Evolutionary conservation across 306 rosid genomes (phyloP).

Genomic region (Rosa rugosa): DNA sequence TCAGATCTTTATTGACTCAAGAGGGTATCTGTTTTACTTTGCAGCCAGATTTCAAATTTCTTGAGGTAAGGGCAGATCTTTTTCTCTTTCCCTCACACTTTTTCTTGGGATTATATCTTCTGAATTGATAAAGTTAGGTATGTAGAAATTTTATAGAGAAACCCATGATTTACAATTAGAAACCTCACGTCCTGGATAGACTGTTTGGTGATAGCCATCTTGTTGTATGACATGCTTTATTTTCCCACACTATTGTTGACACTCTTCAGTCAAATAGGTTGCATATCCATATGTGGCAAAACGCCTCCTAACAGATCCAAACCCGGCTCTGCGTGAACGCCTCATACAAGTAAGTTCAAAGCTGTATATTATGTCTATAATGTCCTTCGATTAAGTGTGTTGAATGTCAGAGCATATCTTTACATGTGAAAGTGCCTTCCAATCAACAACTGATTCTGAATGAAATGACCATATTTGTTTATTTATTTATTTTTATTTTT

Average conservation of each 20-base stretch:
- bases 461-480: neutral
- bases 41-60: conserved; percentile 91
- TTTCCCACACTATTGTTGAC: conserved; percentile 22
- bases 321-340: conserved; percentile 96
- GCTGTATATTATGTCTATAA: conserved; percentile 1
- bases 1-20: conserved; percentile 93
- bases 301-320: conserved; percentile 91
- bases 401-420: neutral
- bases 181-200: neutral
- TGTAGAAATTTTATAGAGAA: neutral
- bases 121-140: neutral
- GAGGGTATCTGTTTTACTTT: conserved; percentile 98
- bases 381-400: neutral
- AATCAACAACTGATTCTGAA: neutral
- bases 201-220: conserved; percentile 9
- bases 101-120: conserved; percentile 14
- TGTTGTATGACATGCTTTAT: conserved; percentile 16
- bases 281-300: conserved; percentile 98
- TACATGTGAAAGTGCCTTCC: neutral
- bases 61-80: conserved; percentile 62
- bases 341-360: conserved; percentile 80
- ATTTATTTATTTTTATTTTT: neutral
- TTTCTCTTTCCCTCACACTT: conserved; percentile 3
- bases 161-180: conserved; percentile 10
- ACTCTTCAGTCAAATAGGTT: conserved; percentile 55